Evolutionary conservation across 108 stramenopile genomes (phyloP).

Genomic region (Stephanodiscus minutulus): DNA sequence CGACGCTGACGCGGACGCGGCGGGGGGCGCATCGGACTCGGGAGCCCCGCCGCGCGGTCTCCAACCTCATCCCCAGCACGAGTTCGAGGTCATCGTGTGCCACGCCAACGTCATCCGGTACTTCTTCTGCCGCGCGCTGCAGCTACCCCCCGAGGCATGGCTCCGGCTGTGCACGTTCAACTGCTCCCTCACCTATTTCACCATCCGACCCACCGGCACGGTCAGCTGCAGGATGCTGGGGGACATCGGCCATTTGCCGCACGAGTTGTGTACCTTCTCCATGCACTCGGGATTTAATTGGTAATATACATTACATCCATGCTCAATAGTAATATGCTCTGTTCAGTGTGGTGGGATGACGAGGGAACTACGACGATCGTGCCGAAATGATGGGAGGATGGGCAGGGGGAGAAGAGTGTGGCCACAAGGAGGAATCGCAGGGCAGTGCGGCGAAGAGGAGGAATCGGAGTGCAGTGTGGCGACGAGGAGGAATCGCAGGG

Average conservation of each 20-base stretch:
- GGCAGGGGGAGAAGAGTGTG: too few species aligned
- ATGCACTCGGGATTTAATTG: slow-evolving; percentile 81
- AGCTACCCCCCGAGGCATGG: slow-evolving; percentile 93
- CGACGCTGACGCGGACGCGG: slow-evolving; percentile 3
- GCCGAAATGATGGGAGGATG: too few species aligned
- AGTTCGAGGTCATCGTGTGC: slow-evolving; percentile 93
- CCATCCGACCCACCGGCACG: slow-evolving; percentile 82
- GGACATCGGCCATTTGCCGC: slow-evolving; percentile 86
- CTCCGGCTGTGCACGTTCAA: slow-evolving; percentile 89
- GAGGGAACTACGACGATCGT: too few species aligned
- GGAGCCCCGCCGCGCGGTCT: slow-evolving; percentile 22
- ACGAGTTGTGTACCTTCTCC: slow-evolving; percentile 70
- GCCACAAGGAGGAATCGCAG: too few species aligned
- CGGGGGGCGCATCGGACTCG: slow-evolving; percentile 8
- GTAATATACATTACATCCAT: slow-evolving; percentile 36
- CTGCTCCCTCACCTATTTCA: slow-evolving; percentile 86
- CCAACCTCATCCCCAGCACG: slow-evolving; percentile 59
- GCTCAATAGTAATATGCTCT: too few species aligned
- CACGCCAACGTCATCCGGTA: slow-evolving; percentile 97
- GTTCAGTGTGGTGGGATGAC: too few species aligned
- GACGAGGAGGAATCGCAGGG: too few species aligned
- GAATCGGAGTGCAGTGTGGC: too few species aligned
- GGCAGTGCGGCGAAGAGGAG: too few species aligned
- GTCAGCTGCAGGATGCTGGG: slow-evolving; percentile 89
- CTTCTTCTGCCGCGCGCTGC: slow-evolving; percentile 89